Evolutionary conservation across 2,329 filamentous ascomycete species (phyloP).

Genomic region (Cladosporium austrohemisphaericum): DNA sequence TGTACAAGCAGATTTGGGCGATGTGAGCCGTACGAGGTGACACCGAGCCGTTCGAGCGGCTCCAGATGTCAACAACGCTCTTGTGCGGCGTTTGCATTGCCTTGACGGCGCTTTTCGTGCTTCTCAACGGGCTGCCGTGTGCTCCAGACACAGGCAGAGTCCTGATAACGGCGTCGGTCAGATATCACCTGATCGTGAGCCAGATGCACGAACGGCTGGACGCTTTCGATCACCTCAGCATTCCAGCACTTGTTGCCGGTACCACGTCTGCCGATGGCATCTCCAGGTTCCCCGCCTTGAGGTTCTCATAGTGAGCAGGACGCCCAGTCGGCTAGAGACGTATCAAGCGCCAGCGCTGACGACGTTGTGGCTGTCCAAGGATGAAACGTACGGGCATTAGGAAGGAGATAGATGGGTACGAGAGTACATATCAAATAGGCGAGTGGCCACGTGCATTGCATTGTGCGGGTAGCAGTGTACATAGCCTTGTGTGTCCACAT

Average conservation of each 20-base stretch:
- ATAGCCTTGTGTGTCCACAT: constrained; percentile 5
- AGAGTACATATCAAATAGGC: constrained; percentile 4
- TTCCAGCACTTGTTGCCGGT: neutral
- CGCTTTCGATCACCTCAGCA: constrained; percentile 2
- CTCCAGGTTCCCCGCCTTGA: constrained; percentile 6
- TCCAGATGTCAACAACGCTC: neutral
- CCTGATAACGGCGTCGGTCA: neutral
- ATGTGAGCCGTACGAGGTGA: neutral
- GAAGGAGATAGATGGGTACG: neutral
- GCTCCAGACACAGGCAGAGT: neutral
- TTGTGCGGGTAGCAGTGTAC: neutral
- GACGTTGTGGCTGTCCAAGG: no score
- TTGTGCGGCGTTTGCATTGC: constrained; percentile 3
- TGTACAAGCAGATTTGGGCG: neutral
- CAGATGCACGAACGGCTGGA: neutral
- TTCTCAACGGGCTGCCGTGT: neutral
- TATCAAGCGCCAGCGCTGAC: constrained; percentile 1
- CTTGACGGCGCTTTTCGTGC: neutral
- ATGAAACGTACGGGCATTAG: neutral
- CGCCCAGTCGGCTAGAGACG: constrained; percentile 4
- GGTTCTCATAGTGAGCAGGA: neutral
- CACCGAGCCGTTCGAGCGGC: constrained; percentile 2
- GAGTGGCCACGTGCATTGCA: constrained; percentile 10
- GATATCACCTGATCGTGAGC: neutral
- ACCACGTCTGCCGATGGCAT: no score